phyloP scores from a whole-genome alignment of 2,329 filamentous ascomycete genomes.

The Colletotrichum graminicola region DNA sequence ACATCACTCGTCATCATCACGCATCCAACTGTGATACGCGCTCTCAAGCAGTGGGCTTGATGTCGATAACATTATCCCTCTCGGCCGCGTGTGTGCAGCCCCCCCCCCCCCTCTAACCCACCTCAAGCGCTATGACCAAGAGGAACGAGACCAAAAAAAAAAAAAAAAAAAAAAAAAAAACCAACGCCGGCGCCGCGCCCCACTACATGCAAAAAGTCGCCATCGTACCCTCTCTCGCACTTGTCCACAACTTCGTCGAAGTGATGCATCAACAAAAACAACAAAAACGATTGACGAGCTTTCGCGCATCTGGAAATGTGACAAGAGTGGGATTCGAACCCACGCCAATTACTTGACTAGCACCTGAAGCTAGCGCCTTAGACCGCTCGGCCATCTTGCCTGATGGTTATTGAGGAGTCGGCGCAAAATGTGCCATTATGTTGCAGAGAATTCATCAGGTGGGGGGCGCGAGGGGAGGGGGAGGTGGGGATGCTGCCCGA shows the following conservation, averaged over 20 bases:
- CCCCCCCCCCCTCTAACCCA: not conserved
- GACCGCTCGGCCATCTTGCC: slow-evolving; percentile 30
- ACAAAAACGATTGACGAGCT: not conserved
- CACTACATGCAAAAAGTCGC: not conserved
- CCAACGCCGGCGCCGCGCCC: too few species aligned
- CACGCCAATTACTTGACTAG: slow-evolving; percentile 30
- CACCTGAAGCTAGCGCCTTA: slow-evolving; percentile 31
- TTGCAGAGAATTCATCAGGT: not conserved
- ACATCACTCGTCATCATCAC: not conserved
- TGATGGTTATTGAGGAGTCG: not conserved
- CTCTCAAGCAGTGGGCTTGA: not conserved
- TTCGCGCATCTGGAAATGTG: not conserved
- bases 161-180: not conserved
- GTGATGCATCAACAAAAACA: not conserved
- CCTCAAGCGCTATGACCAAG: not conserved
- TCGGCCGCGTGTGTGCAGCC: not conserved
- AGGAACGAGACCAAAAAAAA: not conserved
- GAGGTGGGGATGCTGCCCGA: too few species aligned
- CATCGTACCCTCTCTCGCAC: too few species aligned
- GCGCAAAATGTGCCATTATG: rapidly evolving
- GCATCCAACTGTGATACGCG: not conserved
- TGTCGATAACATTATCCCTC: not conserved
- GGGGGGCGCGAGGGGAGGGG: not conserved
- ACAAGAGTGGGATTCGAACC: slow-evolving; percentile 29
- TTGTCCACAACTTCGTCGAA: too few species aligned